Conservation (phyloP, 2,329 filamentous ascomycete species). For the Phaeosphaeriaceae sp. region DNA sequence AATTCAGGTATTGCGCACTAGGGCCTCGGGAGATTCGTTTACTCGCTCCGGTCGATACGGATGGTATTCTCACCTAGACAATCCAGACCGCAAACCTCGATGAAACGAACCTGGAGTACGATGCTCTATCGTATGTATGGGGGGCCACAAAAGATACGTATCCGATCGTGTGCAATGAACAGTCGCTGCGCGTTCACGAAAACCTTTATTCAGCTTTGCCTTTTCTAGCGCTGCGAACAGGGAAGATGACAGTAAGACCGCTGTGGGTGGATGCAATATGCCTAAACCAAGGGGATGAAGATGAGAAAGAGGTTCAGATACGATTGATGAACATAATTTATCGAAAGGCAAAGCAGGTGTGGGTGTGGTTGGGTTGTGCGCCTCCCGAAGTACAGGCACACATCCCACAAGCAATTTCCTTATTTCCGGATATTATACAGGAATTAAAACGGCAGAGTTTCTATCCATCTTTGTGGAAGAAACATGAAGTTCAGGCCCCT, state of each 20-base stretch:
- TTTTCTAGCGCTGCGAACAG: not conserved
- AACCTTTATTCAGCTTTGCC: slow-evolving; percentile 7
- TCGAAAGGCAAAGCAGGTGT: not conserved
- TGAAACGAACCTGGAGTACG: not conserved
- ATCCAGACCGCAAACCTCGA: not conserved
- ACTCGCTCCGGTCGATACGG: not conserved
- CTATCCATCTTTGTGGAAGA: not conserved
- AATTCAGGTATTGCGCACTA: not conserved
- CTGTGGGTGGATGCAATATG: slow-evolving; percentile 6
- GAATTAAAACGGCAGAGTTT: not conserved
- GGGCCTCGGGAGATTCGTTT: not conserved
- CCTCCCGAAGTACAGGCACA: not conserved
- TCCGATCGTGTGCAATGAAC: not conserved
- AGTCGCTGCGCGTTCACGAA: not conserved
- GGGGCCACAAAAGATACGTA: not conserved
- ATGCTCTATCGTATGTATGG: slow-evolving; percentile 4
- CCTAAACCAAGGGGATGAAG: slow-evolving; percentile 1
- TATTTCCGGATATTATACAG: not conserved
- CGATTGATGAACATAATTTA: slow-evolving; percentile 1
- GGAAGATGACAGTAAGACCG: not conserved
- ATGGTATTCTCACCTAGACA: not conserved
- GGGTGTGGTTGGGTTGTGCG: slow-evolving; percentile 2
- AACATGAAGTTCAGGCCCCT: not conserved
- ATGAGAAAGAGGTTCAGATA: slow-evolving; percentile 2
- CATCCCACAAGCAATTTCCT: not conserved